Evolutionary conservation across 2,329 filamentous ascomycete genomes (phyloP), one percentile per base, ranked within the genome.

Genomic region (Macrophomina phaseolina): DNA sequence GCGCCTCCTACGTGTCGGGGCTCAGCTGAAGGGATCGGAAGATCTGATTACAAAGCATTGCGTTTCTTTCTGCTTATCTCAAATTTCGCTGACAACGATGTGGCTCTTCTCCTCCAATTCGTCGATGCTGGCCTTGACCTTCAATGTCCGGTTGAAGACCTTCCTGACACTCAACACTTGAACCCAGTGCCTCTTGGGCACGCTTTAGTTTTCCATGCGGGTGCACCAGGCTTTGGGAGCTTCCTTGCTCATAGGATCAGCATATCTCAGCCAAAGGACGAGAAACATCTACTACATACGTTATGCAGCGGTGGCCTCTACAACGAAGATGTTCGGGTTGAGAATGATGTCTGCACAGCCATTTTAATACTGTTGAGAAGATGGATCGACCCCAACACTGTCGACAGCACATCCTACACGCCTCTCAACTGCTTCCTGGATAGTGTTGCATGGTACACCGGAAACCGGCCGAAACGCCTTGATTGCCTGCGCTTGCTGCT

Each of bases 91-190:
- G 14, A 62, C 16, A 30, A 62, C 16, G 45, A 16, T 18, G 5
- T 18, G 14, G 18, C 9, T 16, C 30, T 62, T 5, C 30, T 51
- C 16, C 7, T 28, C 2, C n/a, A 51, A 2, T 62, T 62, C 30
- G 4, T 62, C 45, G 11, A 28, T 16, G 58, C 58, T 16, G 58
- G 58, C 12, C 42, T 62, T 36, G 32, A 49, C 28, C 58, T 49
- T 3, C 30, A 30, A 9, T 12, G 9, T 9, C 4, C 6, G 58
- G 34, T 62, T 1, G 14, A n/a, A 4, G 2, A 38, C 6, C 32
- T 49, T 5, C 32, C 58, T 3, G 30, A 28, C n/a, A 4, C 7
- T 4, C 6, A 3, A 4, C 58, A 62, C 18, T n/a, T 5, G n/a
- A 14, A 9, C 9, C 5, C 7, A 4, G n/a, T 38, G 6, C 14